Base-by-base conservation (phyloP, 768 basidiomycete species). In the Amanita pallidorosea region DNA sequence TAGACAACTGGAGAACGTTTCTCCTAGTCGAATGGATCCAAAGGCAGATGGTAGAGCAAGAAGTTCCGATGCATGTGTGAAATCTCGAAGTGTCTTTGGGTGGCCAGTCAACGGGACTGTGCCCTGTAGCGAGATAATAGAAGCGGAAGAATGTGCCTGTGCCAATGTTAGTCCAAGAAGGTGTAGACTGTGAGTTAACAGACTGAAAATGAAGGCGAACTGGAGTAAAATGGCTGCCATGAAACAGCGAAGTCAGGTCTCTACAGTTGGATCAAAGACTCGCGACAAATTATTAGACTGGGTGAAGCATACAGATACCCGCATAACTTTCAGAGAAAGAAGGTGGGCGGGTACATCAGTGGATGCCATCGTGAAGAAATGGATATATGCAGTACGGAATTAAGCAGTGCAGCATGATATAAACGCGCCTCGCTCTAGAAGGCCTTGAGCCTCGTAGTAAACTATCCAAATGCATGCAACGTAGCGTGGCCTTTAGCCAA, bases 211-310 rank as follows among this genome's bases (percentile, higher is more conserved):
- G 85, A 81, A 8, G 87, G 79, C 0, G 85, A 85, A 51, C 79
- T 86, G 7, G 88, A 89, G 64, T 88, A 91, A 64, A 89, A 92
- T 12, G 88, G 89, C 56, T 88, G 81, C 86, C 88, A 90, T 65
- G 83, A 76, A 55, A 73, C 77, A 2, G 85, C 80, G 45, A 91
- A 65, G 46, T 82, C 74, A 17, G 88, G 88, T 56, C 86, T 76
- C 87, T 89, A 60, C 44, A 57, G 50, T 52, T 42, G 27, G 52
- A 17, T 45, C 41, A 52, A n/a, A 53, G 27, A 52, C 54, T 45
- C 54, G 45, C 54, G 44, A 47, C 31, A 11, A 13, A 33, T 33
- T 18, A n/a, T 51, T 36, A 11, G 45, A 38, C 43, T 42, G 49
- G n/a, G 18, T 42, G 25, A 50, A 52, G 41, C 87, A 66, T 68